Conservation (phyloP, 495 filamentous ascomycete species). For the Cercophora samala region DNA sequence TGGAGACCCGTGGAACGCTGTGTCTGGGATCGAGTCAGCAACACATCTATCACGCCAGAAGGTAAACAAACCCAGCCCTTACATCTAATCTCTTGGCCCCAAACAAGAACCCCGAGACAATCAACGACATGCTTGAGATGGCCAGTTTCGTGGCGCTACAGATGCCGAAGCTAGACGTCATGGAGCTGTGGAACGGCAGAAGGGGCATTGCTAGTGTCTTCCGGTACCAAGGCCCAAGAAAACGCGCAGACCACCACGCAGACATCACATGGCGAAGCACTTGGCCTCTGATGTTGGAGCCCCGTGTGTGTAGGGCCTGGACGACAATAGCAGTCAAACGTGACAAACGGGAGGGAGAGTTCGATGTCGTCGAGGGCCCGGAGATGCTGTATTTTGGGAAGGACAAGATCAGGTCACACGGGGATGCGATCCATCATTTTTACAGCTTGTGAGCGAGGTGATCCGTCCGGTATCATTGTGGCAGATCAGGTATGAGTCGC, state of each 20-base stretch:
- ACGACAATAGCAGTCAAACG: background rate
- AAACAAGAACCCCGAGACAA: background rate
- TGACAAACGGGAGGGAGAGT: background rate
- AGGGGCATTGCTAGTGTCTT: background rate
- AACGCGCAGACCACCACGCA: background rate
- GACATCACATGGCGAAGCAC: background rate
- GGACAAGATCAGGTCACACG: background rate
- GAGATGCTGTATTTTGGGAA: background rate
- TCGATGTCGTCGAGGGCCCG: background rate
- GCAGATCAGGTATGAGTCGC: background rate
- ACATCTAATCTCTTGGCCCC: background rate
- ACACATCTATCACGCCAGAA: background rate
- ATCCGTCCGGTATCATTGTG: background rate
- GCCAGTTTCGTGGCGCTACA: background rate
- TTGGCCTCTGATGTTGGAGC: background rate
- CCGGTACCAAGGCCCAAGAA: background rate
- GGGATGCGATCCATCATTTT: background rate
- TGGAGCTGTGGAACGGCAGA: background rate
- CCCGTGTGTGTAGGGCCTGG: background rate
- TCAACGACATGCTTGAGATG: conserved; percentile 11
- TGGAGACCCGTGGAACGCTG: background rate
- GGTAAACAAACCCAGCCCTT: no score
- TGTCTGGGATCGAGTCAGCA: background rate
- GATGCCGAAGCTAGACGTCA: background rate
- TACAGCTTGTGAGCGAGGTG: background rate